Evolutionary conservation across 1,284 basidiomycete species (phyloP).

Genomic region (Ustilago esculenta): DNA sequence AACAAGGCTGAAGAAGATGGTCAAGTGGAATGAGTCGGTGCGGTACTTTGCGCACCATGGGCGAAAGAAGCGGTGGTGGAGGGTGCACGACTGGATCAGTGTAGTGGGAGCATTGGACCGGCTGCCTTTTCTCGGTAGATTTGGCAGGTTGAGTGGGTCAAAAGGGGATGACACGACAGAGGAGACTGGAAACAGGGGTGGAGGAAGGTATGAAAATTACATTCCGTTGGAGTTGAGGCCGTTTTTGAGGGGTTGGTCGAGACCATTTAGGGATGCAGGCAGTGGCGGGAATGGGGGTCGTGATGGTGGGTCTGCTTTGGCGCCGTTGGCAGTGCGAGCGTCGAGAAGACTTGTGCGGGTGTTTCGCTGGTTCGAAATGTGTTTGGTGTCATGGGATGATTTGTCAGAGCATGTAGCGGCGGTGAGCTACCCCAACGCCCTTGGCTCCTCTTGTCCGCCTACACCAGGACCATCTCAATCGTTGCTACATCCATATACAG

Average conservation of each 20-base stretch:
- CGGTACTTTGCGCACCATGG: constrained; percentile 22
- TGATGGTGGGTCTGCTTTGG: not conserved
- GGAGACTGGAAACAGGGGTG: not conserved
- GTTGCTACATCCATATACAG: constrained; percentile 25
- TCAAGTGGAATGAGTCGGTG: constrained; percentile 45
- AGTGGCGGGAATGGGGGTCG: not conserved
- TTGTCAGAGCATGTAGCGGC: constrained; percentile 39
- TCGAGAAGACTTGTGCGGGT: constrained; percentile 21
- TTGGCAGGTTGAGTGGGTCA: constrained; percentile 7
- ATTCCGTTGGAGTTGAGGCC: constrained; percentile 26
- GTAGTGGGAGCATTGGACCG: not conserved
- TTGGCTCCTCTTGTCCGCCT: constrained; percentile 22
- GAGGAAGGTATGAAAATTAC: constrained; percentile 21
- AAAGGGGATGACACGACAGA: not conserved
- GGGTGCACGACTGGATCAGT: constrained; percentile 3
- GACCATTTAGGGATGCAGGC: constrained; percentile 6
- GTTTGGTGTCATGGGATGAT: constrained; percentile 33
- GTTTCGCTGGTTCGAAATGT: constrained; percentile 27
- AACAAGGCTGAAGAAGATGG: constrained; percentile 36
- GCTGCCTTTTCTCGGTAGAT: constrained; percentile 24
- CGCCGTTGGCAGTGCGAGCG: constrained; percentile 4
- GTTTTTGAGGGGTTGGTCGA: constrained; percentile 22
- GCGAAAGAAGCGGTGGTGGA: constrained; percentile 9
- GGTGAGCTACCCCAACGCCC: constrained; percentile 26
- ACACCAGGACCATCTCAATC: constrained; percentile 31